A percentile compares a stretch with the other conserved stretches of the same genome.
These are phyloP conservation scores for Geosiphon pyriformis DNA, from an alignment of 192 early-diverging fungal species.

Conservation along the genomic window DNA sequence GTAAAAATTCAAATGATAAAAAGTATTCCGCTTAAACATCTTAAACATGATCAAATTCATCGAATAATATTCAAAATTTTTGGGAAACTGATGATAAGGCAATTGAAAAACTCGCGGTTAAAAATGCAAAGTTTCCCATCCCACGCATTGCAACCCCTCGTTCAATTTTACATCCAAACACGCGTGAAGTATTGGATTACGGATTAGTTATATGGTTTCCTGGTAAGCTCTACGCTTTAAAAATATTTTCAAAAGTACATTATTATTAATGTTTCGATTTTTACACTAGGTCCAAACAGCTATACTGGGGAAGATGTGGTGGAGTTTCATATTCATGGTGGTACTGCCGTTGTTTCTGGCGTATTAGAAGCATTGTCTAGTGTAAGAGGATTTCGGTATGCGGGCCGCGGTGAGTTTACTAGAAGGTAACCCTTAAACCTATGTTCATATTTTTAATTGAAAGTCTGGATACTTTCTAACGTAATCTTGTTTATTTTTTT, in stretches of 20 bases:
- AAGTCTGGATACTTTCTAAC: not conserved
- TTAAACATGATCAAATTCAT: too few relatives aligned
- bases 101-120: slow-evolving; percentile 1
- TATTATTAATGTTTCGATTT: not conserved
- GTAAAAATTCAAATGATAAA: slow-evolving; percentile 9
- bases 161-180: slow-evolving; percentile 39
- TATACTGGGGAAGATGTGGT: slow-evolving; percentile 74
- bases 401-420: slow-evolving; percentile 72
- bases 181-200: slow-evolving; percentile 48
- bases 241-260: not conserved
- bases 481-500: not conserved
- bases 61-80: too few relatives aligned
- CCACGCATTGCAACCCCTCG: slow-evolving; percentile 43
- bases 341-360: slow-evolving; percentile 58
- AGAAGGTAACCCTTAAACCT: slow-evolving; percentile 41
- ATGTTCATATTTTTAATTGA: not conserved
- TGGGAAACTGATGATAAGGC: not conserved
- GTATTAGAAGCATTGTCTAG: slow-evolving; percentile 47
- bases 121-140: slow-evolving; percentile 24
- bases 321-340: slow-evolving; percentile 74
- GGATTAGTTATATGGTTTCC: slow-evolving; percentile 57
- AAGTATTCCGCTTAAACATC: not conserved
- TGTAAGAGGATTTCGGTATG: slow-evolving; percentile 50
- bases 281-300: slow-evolving; percentile 46
- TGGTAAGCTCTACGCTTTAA: slow-evolving; percentile 26